Conservation (phyloP, 208 protist species). For the Trypanosoma melophagium region DNA sequence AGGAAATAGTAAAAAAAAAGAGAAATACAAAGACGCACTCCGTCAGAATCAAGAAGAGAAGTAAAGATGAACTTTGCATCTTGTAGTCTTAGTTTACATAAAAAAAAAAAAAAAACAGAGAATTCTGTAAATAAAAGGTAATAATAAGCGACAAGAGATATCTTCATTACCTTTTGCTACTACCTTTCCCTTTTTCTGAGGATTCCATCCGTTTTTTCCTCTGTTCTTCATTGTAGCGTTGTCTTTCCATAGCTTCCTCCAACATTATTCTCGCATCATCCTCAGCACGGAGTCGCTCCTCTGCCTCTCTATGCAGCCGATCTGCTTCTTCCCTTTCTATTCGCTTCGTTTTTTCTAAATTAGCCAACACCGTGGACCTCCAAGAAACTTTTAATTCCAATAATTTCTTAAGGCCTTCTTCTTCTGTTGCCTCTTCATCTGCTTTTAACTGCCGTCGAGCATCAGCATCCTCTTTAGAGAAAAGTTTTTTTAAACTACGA, state of each 20-base stretch:
- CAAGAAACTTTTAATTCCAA: slow-evolving; percentile 40
- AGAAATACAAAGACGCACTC: background rate
- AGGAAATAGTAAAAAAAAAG: background rate
- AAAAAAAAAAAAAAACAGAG: background rate
- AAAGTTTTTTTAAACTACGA: slow-evolving; percentile 73
- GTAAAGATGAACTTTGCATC: background rate
- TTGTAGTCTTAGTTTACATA: background rate
- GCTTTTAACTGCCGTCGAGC: slow-evolving; percentile 33
- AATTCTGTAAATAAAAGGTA: background rate
- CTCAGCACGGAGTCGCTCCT: slow-evolving; percentile 63
- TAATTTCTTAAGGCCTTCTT: slow-evolving; percentile 43
- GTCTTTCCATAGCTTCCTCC: slow-evolving; percentile 66
- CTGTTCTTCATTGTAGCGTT: slow-evolving; percentile 70
- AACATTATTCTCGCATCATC: slow-evolving; percentile 75
- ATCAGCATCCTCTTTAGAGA: slow-evolving; percentile 70
- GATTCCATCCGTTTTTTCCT: slow-evolving; percentile 59
- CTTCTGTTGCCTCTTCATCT: slow-evolving; percentile 37
- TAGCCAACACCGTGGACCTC: slow-evolving; percentile 24
- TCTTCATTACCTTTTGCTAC: slow-evolving; percentile 23
- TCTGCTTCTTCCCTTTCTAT: slow-evolving; percentile 60
- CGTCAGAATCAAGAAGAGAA: background rate
- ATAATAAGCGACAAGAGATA: background rate
- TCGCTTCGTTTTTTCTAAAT: slow-evolving; percentile 30
- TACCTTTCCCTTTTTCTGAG: slow-evolving; percentile 53
- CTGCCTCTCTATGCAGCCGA: slow-evolving; percentile 59